Percentiles rank a stretch among this genome's conserved stretches.
phyloP scores from a whole-genome alignment of 257 asterid species.

The Handroanthus guayacan region DNA sequence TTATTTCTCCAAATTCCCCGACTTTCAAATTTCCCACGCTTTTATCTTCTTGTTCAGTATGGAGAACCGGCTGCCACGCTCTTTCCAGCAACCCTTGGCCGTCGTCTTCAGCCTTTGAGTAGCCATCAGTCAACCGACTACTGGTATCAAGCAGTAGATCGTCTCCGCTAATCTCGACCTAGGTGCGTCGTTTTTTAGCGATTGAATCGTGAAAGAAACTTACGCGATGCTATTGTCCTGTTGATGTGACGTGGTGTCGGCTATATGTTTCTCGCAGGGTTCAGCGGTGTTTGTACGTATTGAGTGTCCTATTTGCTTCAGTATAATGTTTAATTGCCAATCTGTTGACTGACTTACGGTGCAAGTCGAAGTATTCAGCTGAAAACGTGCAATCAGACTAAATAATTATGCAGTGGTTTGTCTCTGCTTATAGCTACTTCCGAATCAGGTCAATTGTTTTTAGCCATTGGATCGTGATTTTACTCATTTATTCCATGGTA shows the following conservation, averaged over 20 bases:
- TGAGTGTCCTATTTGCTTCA: no score
- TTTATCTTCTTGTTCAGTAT: neutral
- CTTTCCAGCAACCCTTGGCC: slow-evolving; percentile 14
- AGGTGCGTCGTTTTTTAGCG: no score
- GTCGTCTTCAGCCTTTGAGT: slow-evolving; percentile 21
- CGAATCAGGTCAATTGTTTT: slow-evolving; percentile 18
- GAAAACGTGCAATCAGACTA: neutral
- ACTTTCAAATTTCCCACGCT: slow-evolving; percentile 43
- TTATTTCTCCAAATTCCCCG: slow-evolving; percentile 13
- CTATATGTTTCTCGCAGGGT: no score
- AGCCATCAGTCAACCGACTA: slow-evolving; percentile 9
- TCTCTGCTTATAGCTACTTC: slow-evolving; percentile 11
- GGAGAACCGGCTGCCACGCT: neutral
- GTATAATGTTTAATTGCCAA: no score
- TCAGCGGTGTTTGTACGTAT: no score
- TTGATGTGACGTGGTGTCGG: no score
- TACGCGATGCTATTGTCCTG: no score
- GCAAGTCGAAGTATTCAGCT: neutral
- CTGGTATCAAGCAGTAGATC: neutral
- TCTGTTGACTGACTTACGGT: no score
- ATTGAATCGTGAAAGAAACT: no score
- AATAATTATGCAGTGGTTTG: neutral
- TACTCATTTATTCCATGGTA: slow-evolving; percentile 1
- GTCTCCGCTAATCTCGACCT: no score
- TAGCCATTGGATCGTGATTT: slow-evolving; percentile 11